Base-by-base conservation (phyloP, 2,329 filamentous ascomycete species). In the Cytospora piceicola region DNA sequence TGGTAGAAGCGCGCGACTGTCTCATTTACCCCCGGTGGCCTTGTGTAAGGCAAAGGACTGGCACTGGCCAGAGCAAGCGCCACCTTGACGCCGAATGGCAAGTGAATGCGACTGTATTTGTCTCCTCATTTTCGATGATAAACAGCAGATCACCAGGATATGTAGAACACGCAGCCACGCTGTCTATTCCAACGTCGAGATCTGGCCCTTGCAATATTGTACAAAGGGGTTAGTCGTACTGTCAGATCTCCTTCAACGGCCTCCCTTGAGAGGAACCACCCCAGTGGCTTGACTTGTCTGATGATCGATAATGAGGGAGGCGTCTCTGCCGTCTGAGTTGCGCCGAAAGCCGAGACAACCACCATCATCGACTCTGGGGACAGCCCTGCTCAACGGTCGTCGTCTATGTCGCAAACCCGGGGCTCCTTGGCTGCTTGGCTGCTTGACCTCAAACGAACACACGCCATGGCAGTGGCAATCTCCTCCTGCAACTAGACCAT, bases 351-450 rank as follows among this genome's bases (percentile, higher is more conserved):
- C 53, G 61, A 63, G 61, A 57, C 53, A 63, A 51, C 61, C 39
- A 57, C 42, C 53, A 63, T 63, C 53, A 54, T 57, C 24, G 52
- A 56, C 8, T 52, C 51, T 24, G 61, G 53, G 27, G 53, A 39
- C 61, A 63, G 61, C 61, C 53, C 53, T 57, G 61, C 39, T 63
- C 61, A 63, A 63, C 53, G 61, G 61, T 42, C 49, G 34, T 49
- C 1, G 8, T 3, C 3, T 2, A 49, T 14, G 22, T 24, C 46
- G 46, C 46, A 49, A 24, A 5, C 22, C 5, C 14, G 46, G n/a
- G n/a, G 22, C n/a, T 49, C n/a, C 24, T 24, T 14, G 27, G 27
- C 27, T 29, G 27, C 5, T 5, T 3, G 30, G 53, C 34, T 51
- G 53, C 29, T 56, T 29, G 29, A 62, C 52, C 52, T 29, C 29